Conservation (phyloP, 192 early-diverging fungal species). For the Podila horticola region DNA sequence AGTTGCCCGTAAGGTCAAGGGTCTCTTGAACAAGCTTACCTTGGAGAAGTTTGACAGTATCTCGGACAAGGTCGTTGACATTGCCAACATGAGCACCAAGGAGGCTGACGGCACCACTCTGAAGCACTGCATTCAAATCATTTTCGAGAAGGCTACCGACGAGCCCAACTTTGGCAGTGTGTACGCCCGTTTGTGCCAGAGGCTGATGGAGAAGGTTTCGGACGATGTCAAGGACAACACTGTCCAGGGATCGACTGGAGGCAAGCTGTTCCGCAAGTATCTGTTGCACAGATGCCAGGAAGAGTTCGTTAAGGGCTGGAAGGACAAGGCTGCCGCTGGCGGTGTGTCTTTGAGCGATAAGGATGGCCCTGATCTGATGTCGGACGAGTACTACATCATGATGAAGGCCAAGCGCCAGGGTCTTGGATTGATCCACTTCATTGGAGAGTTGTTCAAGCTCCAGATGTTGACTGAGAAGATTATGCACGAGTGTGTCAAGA, state of each 20-base stretch:
- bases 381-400: conserved; percentile 85
- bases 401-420: conserved; percentile 94
- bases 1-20: conserved; percentile 84
- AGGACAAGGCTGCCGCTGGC: conserved; percentile 75
- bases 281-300: conserved; percentile 95
- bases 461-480: conserved; percentile 93
- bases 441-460: conserved; percentile 95
- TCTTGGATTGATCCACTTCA: conserved; percentile 93
- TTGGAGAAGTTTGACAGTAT: conserved; percentile 95
- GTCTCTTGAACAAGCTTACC: conserved; percentile 97
- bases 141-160: conserved; percentile 96
- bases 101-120: conserved; percentile 79
- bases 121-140: conserved; percentile 82
- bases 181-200: conserved; percentile 89
- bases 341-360: conserved; percentile 62
- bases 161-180: conserved; percentile 90
- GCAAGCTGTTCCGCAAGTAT: conserved; percentile 87
- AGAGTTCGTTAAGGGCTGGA: conserved; percentile 93
- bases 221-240: conserved; percentile 67
- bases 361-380: conserved; percentile 73
- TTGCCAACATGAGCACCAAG: conserved; percentile 76
- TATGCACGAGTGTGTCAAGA: conserved; percentile 92
- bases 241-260: conserved; percentile 68
- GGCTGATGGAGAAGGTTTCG: conserved; percentile 76
- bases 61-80: conserved; percentile 82